Base-by-base conservation (phyloP, 2,329 filamentous ascomycete species). In the Zymoseptoria pseudotritici region DNA sequence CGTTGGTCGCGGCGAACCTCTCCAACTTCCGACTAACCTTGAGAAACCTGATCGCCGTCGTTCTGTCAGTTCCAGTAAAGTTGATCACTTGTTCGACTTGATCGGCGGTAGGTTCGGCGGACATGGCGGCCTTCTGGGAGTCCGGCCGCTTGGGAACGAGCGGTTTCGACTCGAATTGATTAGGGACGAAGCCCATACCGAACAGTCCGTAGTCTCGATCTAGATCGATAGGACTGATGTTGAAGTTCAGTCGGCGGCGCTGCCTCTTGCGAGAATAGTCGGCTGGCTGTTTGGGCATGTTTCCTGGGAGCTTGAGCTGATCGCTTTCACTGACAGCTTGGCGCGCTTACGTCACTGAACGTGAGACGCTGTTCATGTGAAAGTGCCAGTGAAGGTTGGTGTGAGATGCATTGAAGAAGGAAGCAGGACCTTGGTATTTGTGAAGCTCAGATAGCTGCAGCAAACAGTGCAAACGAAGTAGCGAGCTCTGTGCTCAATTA, bases 11-110 rank as follows among this genome's bases (percentile, higher is more conserved):
- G 20, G 22, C 55, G 17, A 46, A 31, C 31, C 54, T 29, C 36
- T 55, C 46, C 56, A 55, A 7, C 31, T 9, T 13, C 19, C 19
- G 31, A 58, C 64, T 54, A 54, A 71, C 71, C 63, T 67, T 69
- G 11, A 74, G 59, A 63, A 68, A 73, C 49, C 68, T 58, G 17
- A 62, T 58, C 4, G 71, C 71, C 9, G 61, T 66, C 1, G 62
- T 59, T 42, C 24, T 53, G 50, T 62, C 58, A 42, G n/a, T 50
- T 13, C 52, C 61, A 3, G 63, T 63, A 50, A 74, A 57, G 2
- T 53, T 61, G 22, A 64, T 61, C 7, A 74, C 54, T 56, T 58
- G 53, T 11, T 59, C 55, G 31, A 74, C 62, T 13, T 68, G 58
- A 4, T 67, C 66, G 19, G 65, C 56, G 31, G 55, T 61, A 5